Evolutionary conservation across 176 grass and related monocot genomes (phyloP).

Genomic region (Guadua angustifolia): DNA sequence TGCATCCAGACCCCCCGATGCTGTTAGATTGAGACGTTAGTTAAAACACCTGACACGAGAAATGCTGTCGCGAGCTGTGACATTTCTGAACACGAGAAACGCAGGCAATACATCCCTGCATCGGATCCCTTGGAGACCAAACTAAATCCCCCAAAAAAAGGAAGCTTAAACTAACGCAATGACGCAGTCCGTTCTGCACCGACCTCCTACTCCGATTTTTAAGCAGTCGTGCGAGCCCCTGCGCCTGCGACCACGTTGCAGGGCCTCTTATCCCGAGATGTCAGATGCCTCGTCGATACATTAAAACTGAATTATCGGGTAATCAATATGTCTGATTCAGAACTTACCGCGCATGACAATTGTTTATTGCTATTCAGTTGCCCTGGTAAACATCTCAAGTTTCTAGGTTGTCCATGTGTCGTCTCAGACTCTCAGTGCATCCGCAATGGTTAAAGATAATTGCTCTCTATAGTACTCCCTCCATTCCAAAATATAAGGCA

Average conservation of each 20-base stretch:
- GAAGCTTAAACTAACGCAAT: neutral
- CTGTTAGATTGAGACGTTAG: conserved; percentile 30
- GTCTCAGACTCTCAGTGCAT: too few species aligned
- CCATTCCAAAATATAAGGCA: too few species aligned
- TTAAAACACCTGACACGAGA: conserved; percentile 40
- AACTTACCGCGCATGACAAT: conserved; percentile 26
- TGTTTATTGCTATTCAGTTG: conserved; percentile 29
- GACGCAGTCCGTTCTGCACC: conserved; percentile 11
- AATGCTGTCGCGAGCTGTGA: conserved; percentile 40
- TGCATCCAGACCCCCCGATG: neutral
- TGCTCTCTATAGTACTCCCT: too few species aligned
- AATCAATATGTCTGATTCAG: conserved; percentile 33
- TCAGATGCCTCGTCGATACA: conserved; percentile 19
- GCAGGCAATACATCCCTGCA: conserved; percentile 22
- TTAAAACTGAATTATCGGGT: conserved; percentile 21
- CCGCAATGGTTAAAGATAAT: too few species aligned
- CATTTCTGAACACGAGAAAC: neutral
- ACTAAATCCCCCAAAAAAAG: neutral
- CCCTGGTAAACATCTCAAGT: neutral
- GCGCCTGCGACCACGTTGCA: conserved; percentile 33
- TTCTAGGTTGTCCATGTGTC: conserved; percentile 47
- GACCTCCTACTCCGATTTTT: neutral
- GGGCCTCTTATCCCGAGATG: conserved; percentile 42
- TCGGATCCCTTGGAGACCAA: conserved; percentile 43
- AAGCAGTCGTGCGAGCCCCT: neutral